Evolutionary conservation across 2,329 filamentous ascomycete genomes (phyloP).

Genomic region (Fusarium keratoplasticum): DNA sequence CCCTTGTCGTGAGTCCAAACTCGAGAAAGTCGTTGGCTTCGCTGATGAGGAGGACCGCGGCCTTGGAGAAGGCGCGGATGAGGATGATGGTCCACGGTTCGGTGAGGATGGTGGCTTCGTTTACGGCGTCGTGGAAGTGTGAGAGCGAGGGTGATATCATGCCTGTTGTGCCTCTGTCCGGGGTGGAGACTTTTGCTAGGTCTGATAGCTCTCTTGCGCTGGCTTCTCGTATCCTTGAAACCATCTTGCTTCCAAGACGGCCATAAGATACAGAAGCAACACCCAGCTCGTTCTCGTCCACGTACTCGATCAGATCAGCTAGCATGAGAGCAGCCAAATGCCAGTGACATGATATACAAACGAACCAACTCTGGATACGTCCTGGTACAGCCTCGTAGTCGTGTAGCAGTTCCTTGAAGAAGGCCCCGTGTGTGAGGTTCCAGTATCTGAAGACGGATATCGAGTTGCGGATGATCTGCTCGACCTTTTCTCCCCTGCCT

Average conservation of each 20-base stretch:
- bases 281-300: slow-evolving; percentile 55
- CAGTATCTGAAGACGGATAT: slow-evolving; percentile 65
- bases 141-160: slow-evolving; percentile 40
- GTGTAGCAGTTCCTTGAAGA: slow-evolving; percentile 62
- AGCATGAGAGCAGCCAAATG: slow-evolving; percentile 66
- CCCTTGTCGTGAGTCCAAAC: slow-evolving; percentile 30
- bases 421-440: slow-evolving; percentile 62
- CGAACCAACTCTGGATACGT: slow-evolving; percentile 69
- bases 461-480: slow-evolving; percentile 60
- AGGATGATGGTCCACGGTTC: slow-evolving; percentile 71
- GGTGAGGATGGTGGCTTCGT: slow-evolving; percentile 65
- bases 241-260: slow-evolving; percentile 47
- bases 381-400: slow-evolving; percentile 61
- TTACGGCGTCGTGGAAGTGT: slow-evolving; percentile 65
- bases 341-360: slow-evolving; percentile 68
- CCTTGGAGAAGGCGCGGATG: slow-evolving; percentile 64
- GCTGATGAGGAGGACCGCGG: slow-evolving; percentile 53
- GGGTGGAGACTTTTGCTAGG: slow-evolving; percentile 59
- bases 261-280: slow-evolving; percentile 24
- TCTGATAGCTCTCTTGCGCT: slow-evolving; percentile 61
- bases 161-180: slow-evolving; percentile 21
- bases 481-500: slow-evolving; percentile 52
- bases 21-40: slow-evolving; percentile 40
- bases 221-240: slow-evolving; percentile 53
- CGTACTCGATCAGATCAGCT: slow-evolving; percentile 63